A percentile compares a stretch with the other conserved stretches of the same genome.
phyloP scores from a whole-genome alignment of 495 filamentous ascomycete species.

The Hyphodiscus hymeniophilus region DNA sequence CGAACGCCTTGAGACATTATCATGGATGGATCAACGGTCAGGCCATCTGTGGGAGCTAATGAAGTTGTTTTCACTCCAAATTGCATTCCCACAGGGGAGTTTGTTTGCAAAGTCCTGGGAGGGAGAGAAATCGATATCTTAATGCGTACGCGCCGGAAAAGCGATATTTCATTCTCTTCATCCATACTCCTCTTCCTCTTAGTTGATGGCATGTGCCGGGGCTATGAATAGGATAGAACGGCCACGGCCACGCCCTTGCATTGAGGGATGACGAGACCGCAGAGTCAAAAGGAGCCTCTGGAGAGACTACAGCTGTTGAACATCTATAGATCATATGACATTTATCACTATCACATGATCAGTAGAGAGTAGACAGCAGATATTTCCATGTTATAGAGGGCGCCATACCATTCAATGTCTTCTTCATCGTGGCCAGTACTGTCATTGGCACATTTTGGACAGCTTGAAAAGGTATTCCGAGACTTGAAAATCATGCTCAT shows the following conservation, averaged over 20 bases:
- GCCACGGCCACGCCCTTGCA: too few relatives aligned
- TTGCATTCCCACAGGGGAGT: too few relatives aligned
- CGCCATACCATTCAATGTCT: neutral
- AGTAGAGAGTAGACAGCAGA: too few relatives aligned
- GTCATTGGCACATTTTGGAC: neutral
- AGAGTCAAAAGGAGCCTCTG: neutral
- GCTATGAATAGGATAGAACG: too few relatives aligned
- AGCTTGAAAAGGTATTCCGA: neutral
- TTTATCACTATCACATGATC: neutral
- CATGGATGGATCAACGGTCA: too few relatives aligned
- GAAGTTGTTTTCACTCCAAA: too few relatives aligned
- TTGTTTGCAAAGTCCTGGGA: too few relatives aligned
- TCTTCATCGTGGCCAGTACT: neutral
- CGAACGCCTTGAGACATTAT: too few relatives aligned
- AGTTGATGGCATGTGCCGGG: neutral
- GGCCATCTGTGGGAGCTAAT: too few relatives aligned
- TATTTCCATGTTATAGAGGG: too few relatives aligned
- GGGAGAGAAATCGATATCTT: neutral
- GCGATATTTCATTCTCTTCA: neutral
- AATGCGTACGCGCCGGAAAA: slow-evolving; percentile 10
- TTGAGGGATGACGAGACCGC: too few relatives aligned
- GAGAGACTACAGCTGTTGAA: neutral
- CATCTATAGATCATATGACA: slow-evolving; percentile 1
- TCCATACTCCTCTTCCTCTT: neutral
- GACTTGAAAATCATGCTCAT: slow-evolving; percentile 30